phyloP scores from a whole-genome alignment of 352 stramenopile species.

The Globisporangium yorkense region DNA sequence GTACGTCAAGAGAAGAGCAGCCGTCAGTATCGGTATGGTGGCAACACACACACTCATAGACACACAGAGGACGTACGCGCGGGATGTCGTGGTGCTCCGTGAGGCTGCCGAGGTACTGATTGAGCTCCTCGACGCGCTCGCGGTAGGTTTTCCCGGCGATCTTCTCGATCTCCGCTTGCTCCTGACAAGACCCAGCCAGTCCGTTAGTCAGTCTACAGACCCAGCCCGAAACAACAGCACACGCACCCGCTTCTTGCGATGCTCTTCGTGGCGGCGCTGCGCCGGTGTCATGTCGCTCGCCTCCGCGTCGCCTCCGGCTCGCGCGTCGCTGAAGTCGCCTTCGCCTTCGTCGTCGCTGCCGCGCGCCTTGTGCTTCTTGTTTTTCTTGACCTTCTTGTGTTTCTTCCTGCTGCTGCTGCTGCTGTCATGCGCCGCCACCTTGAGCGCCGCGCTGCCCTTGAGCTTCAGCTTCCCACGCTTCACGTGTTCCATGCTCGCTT shows the following conservation, averaged over 20 bases:
- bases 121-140: conserved; percentile 95
- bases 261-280: conserved; percentile 71
- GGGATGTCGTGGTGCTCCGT: conserved; percentile 99
- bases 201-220: conserved; percentile 2
- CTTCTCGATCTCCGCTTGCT: conserved; percentile 85
- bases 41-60: not conserved
- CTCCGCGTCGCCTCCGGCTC: conserved; percentile 12
- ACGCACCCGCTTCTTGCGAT: conserved; percentile 75
- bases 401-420: conserved; percentile 49
- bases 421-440: conserved; percentile 31
- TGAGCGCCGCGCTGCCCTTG: conserved; percentile 60
- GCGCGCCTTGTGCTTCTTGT: conserved; percentile 18
- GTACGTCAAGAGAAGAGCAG: not conserved
- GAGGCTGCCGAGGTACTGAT: conserved; percentile 92
- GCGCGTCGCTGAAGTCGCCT: conserved; percentile 1
- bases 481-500: conserved; percentile 56
- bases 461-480: conserved; percentile 84
- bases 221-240: not conserved
- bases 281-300: conserved; percentile 61
- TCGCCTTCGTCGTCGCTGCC: not conserved
- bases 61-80: conserved; percentile 49
- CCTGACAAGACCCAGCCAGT: conserved; percentile 23
- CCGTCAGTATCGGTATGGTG: not conserved
- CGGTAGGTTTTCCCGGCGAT: conserved; percentile 85
- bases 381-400: conserved; percentile 42